These are phyloP conservation scores for Entomortierella chlamydospora DNA, from an alignment of 192 early-diverging fungal species.

Conservation along the genomic window DNA sequence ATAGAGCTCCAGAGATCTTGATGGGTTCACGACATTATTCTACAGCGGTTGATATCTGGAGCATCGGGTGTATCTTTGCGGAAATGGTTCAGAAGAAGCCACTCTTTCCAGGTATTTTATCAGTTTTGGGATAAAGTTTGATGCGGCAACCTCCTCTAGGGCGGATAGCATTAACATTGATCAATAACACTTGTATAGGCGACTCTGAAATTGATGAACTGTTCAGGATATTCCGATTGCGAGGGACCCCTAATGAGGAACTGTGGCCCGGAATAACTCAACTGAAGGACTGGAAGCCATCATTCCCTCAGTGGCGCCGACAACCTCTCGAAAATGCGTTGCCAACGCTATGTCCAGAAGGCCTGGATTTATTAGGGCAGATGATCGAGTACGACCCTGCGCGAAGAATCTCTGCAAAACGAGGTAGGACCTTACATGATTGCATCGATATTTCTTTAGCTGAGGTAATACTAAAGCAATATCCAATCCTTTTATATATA, in stretches of 20 bases:
- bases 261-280: conserved; percentile 67
- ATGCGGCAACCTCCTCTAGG: background rate
- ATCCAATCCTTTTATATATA: no score
- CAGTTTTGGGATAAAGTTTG: no score
- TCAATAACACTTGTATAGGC: conserved; percentile 23
- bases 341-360: conserved; percentile 76
- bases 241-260: conserved; percentile 81
- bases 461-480: no score
- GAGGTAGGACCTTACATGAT: conserved; percentile 18
- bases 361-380: conserved; percentile 73
- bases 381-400: conserved; percentile 83
- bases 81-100: conserved; percentile 88
- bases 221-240: conserved; percentile 66
- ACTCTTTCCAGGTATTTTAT: conserved; percentile 88
- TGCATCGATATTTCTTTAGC: no score
- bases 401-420: conserved; percentile 68
- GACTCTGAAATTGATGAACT: conserved; percentile 74
- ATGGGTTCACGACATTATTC: conserved; percentile 92
- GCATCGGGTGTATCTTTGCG: conserved; percentile 96
- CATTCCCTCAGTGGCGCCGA: conserved; percentile 69
- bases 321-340: conserved; percentile 68
- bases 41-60: conserved; percentile 97
- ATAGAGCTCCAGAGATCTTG: conserved; percentile 95
- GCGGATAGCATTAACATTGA: no score
- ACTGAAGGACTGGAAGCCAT: conserved; percentile 60